These are phyloP conservation scores for Babesia caballi DNA, from an alignment of 169 alveolate genomes.

Conservation along the genomic window DNA sequence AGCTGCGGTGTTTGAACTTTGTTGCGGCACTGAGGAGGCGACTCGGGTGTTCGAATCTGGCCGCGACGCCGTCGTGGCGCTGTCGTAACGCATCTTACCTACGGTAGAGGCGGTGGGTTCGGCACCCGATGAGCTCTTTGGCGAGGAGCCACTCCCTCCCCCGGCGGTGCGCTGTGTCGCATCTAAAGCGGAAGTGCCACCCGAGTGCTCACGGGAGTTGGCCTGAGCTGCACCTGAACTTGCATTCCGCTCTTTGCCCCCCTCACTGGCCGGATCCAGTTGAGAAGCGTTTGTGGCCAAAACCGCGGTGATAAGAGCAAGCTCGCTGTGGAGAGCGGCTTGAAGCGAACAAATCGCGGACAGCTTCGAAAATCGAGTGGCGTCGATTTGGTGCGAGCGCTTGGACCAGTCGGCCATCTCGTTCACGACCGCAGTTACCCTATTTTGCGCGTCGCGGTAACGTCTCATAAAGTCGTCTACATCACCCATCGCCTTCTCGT, in stretches of 20 bases:
- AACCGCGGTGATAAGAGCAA: neutral
- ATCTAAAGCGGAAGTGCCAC: neutral
- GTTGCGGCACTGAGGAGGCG: neutral
- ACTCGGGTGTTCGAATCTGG: neutral
- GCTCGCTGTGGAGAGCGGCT: conserved; percentile 9
- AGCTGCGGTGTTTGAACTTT: neutral
- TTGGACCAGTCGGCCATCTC: neutral
- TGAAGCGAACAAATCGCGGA: conserved; percentile 6
- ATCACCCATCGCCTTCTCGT: neutral
- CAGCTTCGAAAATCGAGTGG: neutral
- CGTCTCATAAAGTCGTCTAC: conserved; percentile 13
- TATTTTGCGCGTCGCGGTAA: neutral
- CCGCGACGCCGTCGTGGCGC: neutral
- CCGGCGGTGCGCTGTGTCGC: too few relatives aligned
- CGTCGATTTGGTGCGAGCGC: neutral
- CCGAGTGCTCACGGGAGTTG: neutral
- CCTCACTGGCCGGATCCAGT: neutral
- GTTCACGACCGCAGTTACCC: neutral
- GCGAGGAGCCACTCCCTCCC: too few relatives aligned
- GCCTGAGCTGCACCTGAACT: neutral
- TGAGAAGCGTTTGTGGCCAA: neutral
- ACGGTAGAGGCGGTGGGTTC: neutral
- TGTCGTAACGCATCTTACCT: neutral
- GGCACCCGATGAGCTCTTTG: too few relatives aligned
- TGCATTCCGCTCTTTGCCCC: too few relatives aligned